phyloP scores from a whole-genome alignment of 192 early-diverging fungal species.

The Coemansia umbellata region DNA sequence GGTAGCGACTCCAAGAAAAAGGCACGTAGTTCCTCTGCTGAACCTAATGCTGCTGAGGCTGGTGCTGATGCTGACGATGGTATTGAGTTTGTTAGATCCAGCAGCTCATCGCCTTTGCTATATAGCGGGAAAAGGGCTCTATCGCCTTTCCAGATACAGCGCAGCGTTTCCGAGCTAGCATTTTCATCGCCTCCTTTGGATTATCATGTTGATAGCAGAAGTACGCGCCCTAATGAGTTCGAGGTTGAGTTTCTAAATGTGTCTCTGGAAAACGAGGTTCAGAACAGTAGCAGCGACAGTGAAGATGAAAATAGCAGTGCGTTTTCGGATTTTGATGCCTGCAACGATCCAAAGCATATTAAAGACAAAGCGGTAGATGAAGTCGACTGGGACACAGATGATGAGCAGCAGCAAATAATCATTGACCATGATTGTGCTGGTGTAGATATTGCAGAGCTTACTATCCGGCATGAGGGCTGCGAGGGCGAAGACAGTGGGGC shows the following conservation, averaged over 20 bases:
- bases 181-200: not conserved
- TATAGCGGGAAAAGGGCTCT: not conserved
- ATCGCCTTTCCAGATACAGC: constrained; percentile 11
- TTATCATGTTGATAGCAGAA: not conserved
- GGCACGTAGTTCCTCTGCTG: too few species aligned
- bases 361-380: constrained; percentile 5
- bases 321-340: not conserved
- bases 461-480: not conserved
- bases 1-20: not conserved
- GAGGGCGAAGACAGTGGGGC: not conserved
- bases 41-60: not conserved
- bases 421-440: not conserved
- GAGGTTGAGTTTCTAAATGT: not conserved
- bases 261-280: not conserved
- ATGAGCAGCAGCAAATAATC: not conserved
- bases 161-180: constrained; percentile 16
- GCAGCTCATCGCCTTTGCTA: constrained; percentile 10
- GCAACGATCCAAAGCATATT: not conserved
- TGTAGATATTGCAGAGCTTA: not conserved
- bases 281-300: not conserved
- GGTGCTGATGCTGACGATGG: not conserved
- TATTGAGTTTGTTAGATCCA: constrained; percentile 4
- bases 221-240: not conserved
- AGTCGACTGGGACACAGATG: not conserved
- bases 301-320: not conserved